Evolutionary conservation across 2,329 filamentous ascomycete genomes (phyloP), one percentile per base, ranked within the genome.

Genomic region (Neofusicoccum parvum): DNA sequence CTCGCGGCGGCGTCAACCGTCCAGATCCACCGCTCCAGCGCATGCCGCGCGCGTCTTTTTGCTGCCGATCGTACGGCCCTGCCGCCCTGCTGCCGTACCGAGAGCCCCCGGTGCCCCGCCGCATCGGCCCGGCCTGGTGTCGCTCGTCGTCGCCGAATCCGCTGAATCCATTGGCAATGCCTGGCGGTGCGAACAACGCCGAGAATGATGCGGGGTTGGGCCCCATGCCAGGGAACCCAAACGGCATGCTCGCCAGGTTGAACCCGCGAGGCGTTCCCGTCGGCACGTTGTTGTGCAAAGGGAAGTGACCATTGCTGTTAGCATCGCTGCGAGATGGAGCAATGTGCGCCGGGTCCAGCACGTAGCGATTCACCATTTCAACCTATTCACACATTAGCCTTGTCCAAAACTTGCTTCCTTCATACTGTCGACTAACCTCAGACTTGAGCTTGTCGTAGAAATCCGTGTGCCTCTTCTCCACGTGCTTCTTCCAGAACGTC

Each of bases 401-500:
- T 48, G 36, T 23, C 51, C 41, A 64, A 36, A 36, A 64, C 36
- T 23, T 32, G n/a, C 11, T 17, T 20, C 20, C 23, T 6, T n/a
- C 34, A 83, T 88, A 83, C 27, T 3, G 9, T 27, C 4, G 9
- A 60, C 56, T 37, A 83, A 96, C 94, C 81, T 97, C 94, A 75
- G 90, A 88, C 76, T 90, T 90, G 69, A 97, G 81, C 62, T 82
- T 86, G 39, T 94, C 90, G 50, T 91, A 85, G 91, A 94, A 99
- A 63, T 98, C 94, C 0, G 86, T 77, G 76, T 99, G 95, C 66
- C 96, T 89, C 81, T 99, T 99, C 80, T 98, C 94, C 15, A 98
- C 90, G 73, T 99, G 95, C 83, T 99, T 99, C 73, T 89, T 90
- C 94, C 96, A 99, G 77, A 99, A 99, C 72, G 94, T 88, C 49